Percentiles rank a stretch among this genome's conserved stretches.
phyloP scores from a whole-genome alignment of 257 asterid genomes.

The Solanum lignicaule region DNA sequence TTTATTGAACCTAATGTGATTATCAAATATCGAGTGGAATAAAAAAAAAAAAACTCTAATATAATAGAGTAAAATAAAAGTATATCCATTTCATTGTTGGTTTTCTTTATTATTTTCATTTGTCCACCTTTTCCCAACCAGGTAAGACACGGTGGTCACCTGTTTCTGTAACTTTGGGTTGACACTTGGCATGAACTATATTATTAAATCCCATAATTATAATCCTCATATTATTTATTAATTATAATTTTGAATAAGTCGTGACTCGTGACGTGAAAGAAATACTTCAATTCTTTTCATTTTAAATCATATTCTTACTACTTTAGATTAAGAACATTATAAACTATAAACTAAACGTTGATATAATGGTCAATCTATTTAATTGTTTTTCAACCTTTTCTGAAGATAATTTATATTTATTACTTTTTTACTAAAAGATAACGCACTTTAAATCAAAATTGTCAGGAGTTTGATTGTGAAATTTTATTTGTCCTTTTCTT shows the following conservation, averaged over 20 bases:
- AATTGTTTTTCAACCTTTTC: not conserved
- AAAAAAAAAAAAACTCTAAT: too few relatives aligned
- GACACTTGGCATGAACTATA: not conserved
- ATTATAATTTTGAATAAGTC: not conserved
- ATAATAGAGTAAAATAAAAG: not conserved
- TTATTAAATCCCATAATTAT: not conserved
- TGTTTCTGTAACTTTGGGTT: not conserved
- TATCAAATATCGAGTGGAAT: too few relatives aligned
- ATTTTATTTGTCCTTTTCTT: not conserved
- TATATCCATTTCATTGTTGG: not conserved
- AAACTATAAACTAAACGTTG: not conserved
- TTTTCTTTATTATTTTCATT: not conserved
- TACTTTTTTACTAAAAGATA: not conserved
- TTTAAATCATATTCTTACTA: not conserved
- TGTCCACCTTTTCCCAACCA: not conserved
- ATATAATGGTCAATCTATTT: not conserved
- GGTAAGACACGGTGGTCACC: not conserved
- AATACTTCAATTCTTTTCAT: not conserved
- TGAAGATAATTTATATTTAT: not conserved
- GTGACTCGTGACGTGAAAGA: not conserved
- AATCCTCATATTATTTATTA: not conserved
- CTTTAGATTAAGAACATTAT: not conserved
- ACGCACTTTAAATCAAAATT: accelerated
- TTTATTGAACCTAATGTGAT: too few relatives aligned
- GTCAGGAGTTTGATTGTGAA: not conserved